These are phyloP conservation scores for Bipolaris victoriae DNA, from an alignment of 2,329 filamentous ascomycete genomes.

Conservation along the genomic window DNA sequence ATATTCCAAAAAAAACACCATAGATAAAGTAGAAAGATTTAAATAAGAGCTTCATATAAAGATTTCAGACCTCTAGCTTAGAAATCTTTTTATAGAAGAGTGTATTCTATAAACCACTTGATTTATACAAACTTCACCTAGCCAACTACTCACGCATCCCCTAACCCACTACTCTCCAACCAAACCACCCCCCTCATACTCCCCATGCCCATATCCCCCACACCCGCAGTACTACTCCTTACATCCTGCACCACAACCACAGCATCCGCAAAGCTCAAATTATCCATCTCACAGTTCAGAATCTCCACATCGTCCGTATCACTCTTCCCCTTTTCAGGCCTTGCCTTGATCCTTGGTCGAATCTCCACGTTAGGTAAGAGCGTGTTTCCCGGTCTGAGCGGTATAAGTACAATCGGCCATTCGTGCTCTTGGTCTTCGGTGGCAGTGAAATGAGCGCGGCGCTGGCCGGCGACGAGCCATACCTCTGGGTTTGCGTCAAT, in stretches of 20 bases:
- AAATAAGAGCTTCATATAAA: too few relatives aligned
- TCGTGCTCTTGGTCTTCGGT: constrained; percentile 53
- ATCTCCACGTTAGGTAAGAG: constrained; percentile 81
- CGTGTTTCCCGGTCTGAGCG: constrained; percentile 78
- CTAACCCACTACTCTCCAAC: constrained; percentile 31
- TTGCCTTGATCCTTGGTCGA: constrained; percentile 60
- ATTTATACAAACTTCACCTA: neutral
- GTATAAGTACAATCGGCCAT: constrained; percentile 78
- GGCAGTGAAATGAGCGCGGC: constrained; percentile 76
- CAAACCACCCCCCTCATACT: constrained; percentile 35
- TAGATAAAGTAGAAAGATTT: too few relatives aligned
- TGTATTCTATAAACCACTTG: too few relatives aligned
- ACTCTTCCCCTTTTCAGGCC: constrained; percentile 27
- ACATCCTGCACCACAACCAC: constrained; percentile 76
- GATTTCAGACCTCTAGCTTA: too few relatives aligned
- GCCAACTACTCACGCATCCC: neutral
- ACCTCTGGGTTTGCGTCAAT: constrained; percentile 73
- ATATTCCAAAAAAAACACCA: too few relatives aligned
- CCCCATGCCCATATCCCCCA: constrained; percentile 37
- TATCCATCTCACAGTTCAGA: constrained; percentile 76
- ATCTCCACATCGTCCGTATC: constrained; percentile 22
- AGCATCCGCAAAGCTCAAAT: constrained; percentile 76
- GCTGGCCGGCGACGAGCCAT: constrained; percentile 85
- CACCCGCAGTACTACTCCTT: constrained; percentile 64
- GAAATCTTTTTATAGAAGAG: too few relatives aligned